Evolutionary conservation across 371 early-diverging fungal genomes (phyloP).

Genomic region (Chytridium lagenaria): DNA sequence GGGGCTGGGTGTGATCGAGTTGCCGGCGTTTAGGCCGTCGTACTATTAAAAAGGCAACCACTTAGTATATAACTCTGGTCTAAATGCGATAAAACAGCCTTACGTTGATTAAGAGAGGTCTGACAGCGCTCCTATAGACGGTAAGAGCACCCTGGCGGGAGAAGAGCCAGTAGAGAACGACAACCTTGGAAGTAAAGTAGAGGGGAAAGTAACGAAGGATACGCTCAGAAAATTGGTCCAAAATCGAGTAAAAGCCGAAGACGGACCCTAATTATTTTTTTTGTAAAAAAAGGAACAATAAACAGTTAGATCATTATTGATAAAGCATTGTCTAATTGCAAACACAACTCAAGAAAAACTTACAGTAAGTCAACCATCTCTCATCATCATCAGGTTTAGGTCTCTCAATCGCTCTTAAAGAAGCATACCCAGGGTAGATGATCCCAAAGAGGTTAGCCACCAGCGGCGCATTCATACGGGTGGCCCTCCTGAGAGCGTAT

Average conservation of each 20-base stretch:
- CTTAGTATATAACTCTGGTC: too few relatives aligned
- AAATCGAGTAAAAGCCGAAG: slow-evolving; percentile 46
- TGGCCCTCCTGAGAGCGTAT: slow-evolving; percentile 33
- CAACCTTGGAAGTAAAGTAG: slow-evolving; percentile 52
- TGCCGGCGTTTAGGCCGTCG: slow-evolving; percentile 18
- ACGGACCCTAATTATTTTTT: slow-evolving; percentile 53
- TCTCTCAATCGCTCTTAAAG: slow-evolving; percentile 50
- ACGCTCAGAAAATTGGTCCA: slow-evolving; percentile 36
- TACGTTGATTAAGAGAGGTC: slow-evolving; percentile 42
- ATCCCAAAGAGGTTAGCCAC: slow-evolving; percentile 50
- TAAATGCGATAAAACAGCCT: slow-evolving; percentile 5
- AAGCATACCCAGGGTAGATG: slow-evolving; percentile 46
- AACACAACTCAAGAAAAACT: too few relatives aligned
- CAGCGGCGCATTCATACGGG: slow-evolving; percentile 39
- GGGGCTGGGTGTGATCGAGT: slow-evolving; percentile 4
- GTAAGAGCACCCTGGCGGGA: slow-evolving; percentile 44
- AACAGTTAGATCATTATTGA: too few relatives aligned
- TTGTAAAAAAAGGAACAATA: slow-evolving; percentile 3
- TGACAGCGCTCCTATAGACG: slow-evolving; percentile 43
- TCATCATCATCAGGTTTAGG: slow-evolving; percentile 54
- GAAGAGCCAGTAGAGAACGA: slow-evolving; percentile 50
- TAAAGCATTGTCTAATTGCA: too few relatives aligned
- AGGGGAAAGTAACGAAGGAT: slow-evolving; percentile 36
- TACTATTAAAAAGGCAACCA: neutral
- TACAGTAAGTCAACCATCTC: slow-evolving; percentile 59